Conservation (phyloP, 2,329 filamentous ascomycete genomes). For the Monosporascus sp. region DNA sequence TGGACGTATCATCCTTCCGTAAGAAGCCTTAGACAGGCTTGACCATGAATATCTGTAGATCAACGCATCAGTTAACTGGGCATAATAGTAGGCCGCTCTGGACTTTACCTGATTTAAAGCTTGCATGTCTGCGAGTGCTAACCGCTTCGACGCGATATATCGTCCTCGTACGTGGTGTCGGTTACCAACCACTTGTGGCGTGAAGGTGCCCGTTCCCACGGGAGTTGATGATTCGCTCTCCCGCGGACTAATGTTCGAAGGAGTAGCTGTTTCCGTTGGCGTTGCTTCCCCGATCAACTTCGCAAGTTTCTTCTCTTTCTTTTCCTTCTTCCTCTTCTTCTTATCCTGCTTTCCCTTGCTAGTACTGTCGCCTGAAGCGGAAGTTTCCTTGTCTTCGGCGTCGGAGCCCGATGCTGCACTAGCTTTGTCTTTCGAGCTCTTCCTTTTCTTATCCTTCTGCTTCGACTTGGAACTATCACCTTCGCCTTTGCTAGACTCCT, state of each 20-base stretch:
- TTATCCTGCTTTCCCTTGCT: slow-evolving; percentile 34
- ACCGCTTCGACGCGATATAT: slow-evolving; percentile 83
- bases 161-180: slow-evolving; percentile 72
- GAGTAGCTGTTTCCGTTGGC: slow-evolving; percentile 13
- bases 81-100: neutral
- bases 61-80: slow-evolving; percentile 11
- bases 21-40: slow-evolving; percentile 22
- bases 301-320: slow-evolving; percentile 45
- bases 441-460: slow-evolving; percentile 23
- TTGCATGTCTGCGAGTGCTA: slow-evolving; percentile 73
- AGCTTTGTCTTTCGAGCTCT: slow-evolving; percentile 27
- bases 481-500: slow-evolving; percentile 17
- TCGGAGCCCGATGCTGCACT: slow-evolving; percentile 28
- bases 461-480: slow-evolving; percentile 17
- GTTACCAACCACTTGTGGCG: slow-evolving; percentile 45
- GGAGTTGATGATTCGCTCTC: slow-evolving; percentile 33
- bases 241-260: slow-evolving; percentile 21
- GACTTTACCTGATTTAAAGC: slow-evolving; percentile 75
- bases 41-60: slow-evolving; percentile 27
- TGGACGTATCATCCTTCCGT: too few relatives aligned
- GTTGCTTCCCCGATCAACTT: slow-evolving; percentile 25
- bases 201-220: slow-evolving; percentile 39
- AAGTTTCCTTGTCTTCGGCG: slow-evolving; percentile 16
- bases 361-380: slow-evolving; percentile 7
- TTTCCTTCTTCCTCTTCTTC: slow-evolving; percentile 40